Base-by-base conservation (phyloP, 2,329 filamentous ascomycete genomes). In the Fusarium temperatum region DNA sequence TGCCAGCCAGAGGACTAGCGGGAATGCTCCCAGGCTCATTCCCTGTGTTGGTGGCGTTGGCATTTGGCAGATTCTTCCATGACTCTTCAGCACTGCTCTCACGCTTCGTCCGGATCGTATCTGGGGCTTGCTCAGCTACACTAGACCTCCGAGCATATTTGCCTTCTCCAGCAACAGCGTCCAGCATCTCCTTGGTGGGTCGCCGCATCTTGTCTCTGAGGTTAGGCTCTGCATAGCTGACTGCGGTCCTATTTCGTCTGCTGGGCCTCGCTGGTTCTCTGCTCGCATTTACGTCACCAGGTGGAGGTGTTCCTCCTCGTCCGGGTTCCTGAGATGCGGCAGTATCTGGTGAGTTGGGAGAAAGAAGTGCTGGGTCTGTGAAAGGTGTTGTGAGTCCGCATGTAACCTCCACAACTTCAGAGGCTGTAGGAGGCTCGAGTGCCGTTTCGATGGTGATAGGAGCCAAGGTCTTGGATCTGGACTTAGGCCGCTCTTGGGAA, bases 151-250 rank as follows among this genome's bases (percentile, higher is more conserved):
- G 79, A 73, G 86, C 66, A 66, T 87, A 85, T 78, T 87, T 90
- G 38, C 87, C 88, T 75, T 92, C 89, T n/a, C 89, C 90, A 17
- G 88, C 83, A 20, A 96, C 93, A 3, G 93, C 93, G 80, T 95
- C 93, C 41, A 92, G 89, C 15, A 95, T 82, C 73, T 94, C 90
- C 79, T 94, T 94, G 3, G 92, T 93, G 28, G 94, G 93, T 67
- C 94, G 89, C 66, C 94, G 89, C 93, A 96, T 95, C 83, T 96
- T 96, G 79, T 92, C 92, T 70, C 92, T 88, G 47, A 96, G 85
- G 77, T 93, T 96, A 3, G 94, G 94, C 80, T 96, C 93, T 17
- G 93, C 92, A 80, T 96, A 96, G 84, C 93, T 96, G 70, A 96
- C 89, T 56, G 90, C 87, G 17, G 89, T 84, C 76, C 92, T 87